Percentiles rank a stretch among this genome's conserved stretches.
Evolutionary conservation across 352 stramenopile genomes (phyloP).

Genomic region (Blastocystis sp.): DNA sequence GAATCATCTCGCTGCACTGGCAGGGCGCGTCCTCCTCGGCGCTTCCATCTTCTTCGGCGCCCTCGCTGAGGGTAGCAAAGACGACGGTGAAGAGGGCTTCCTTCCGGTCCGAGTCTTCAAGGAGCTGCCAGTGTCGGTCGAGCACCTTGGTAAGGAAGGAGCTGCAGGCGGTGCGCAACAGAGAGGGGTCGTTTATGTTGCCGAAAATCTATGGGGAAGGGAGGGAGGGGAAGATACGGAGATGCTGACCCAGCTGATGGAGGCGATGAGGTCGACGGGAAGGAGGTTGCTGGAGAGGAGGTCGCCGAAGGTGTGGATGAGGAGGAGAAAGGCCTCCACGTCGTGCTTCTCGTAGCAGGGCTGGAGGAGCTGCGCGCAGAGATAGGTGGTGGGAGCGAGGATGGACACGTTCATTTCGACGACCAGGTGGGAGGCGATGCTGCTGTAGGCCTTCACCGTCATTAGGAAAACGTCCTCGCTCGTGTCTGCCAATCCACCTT

Average conservation of each 20-base stretch:
- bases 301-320: neutral
- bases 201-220: neutral
- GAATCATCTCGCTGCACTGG: neutral
- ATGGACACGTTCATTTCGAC: constrained; percentile 2
- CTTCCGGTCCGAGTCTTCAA: neutral
- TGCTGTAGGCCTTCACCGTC: constrained; percentile 26
- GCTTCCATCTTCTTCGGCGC: neutral
- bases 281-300: neutral
- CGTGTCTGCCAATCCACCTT: neutral
- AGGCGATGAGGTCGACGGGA: neutral
- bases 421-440: constrained; percentile 6
- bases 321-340: neutral
- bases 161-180: neutral
- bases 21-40: constrained; percentile 7
- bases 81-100: neutral
- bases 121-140: neutral
- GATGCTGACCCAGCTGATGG: neutral
- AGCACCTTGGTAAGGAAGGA: neutral
- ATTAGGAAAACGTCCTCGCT: constrained; percentile 17
- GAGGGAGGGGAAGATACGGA: neutral
- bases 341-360: neutral
- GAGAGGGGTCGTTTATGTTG: neutral
- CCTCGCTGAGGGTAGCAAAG: neutral
- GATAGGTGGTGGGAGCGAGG: neutral
- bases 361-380: neutral